Percentiles rank a stretch among this genome's conserved stretches.
Evolutionary conservation across 2,329 filamentous ascomycete species (phyloP).

Genomic region (Fusarium mangiferae): DNA sequence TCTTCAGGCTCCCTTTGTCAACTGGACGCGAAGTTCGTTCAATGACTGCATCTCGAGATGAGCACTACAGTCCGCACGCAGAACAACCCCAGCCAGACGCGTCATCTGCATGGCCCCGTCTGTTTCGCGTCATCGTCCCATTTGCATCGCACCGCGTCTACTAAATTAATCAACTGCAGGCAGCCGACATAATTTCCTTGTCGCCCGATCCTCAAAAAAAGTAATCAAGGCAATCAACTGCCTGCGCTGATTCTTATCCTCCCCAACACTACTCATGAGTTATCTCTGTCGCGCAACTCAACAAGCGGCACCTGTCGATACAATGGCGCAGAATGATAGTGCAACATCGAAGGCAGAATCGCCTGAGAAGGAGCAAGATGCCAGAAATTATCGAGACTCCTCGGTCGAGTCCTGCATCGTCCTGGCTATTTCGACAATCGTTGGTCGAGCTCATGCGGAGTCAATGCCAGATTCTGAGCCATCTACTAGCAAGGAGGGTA

Average conservation of each 20-base stretch:
- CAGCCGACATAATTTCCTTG: background rate
- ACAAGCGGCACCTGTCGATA: too few relatives aligned
- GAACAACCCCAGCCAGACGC: background rate
- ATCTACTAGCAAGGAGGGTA: background rate
- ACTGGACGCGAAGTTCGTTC: background rate
- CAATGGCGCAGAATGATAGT: background rate
- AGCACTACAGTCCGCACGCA: background rate
- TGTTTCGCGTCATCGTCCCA: background rate
- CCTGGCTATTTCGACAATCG: background rate
- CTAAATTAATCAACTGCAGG: background rate
- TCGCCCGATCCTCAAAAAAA: background rate
- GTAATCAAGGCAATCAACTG: rapidly evolving
- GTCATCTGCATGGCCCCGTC: background rate
- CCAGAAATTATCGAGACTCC: background rate
- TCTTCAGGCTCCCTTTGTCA: background rate
- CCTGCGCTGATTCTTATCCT: background rate
- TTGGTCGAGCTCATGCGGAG: background rate
- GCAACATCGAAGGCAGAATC: background rate
- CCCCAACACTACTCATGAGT: background rate
- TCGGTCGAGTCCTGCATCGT: background rate
- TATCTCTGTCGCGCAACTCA: background rate
- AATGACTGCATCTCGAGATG: background rate
- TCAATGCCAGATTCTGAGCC: background rate
- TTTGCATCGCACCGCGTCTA: background rate
- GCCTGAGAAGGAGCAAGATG: too few relatives aligned